Evolutionary conservation across 805 yeast species (phyloP).

Genomic region (Ogataea nakhonphanomensis): DNA sequence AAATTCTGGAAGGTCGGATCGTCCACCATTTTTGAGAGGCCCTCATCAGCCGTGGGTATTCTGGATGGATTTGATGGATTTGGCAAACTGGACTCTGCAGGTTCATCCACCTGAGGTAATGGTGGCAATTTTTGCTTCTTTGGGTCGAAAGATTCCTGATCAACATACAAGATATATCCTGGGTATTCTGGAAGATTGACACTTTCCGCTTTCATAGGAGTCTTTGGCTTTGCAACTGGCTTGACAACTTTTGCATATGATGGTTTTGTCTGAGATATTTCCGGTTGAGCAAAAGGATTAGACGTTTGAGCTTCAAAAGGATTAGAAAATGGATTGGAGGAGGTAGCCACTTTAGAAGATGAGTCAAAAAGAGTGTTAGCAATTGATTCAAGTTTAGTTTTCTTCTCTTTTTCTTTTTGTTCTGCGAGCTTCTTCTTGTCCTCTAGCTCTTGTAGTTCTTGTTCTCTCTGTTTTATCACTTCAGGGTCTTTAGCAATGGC

Average conservation of each 20-base stretch:
- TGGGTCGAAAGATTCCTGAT: conserved; percentile 58
- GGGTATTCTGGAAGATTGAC: conserved; percentile 49
- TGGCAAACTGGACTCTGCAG: conserved; percentile 2
- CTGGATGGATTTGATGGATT: conserved; percentile 20
- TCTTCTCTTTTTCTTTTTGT: conserved; percentile 40
- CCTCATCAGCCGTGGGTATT: conserved; percentile 41
- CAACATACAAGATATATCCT: conserved; percentile 69
- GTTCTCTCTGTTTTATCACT: conserved; percentile 38
- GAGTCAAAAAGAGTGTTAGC: conserved; percentile 42
- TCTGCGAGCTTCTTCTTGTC: conserved; percentile 42
- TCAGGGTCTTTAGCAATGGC: conserved; percentile 64
- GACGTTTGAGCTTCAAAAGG: conserved; percentile 20
- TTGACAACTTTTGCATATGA: conserved; percentile 21
- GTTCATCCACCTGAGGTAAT: conserved; percentile 37
- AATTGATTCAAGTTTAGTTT: conserved; percentile 36
- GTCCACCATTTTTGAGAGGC: conserved; percentile 54
- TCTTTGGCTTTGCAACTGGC: conserved; percentile 6
- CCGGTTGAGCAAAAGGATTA: conserved; percentile 14
- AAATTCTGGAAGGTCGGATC: conserved; percentile 81
- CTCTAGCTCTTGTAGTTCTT: conserved; percentile 38
- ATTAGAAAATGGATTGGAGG: conserved; percentile 27
- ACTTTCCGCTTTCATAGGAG: conserved; percentile 4
- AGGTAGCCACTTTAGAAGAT: conserved; percentile 8
- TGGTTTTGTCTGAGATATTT: conserved; percentile 6
- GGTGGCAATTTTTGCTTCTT: conserved; percentile 41